These are phyloP conservation scores for Sutorius australiensis DNA, from an alignment of 768 basidiomycete species.

Conservation along the genomic window DNA sequence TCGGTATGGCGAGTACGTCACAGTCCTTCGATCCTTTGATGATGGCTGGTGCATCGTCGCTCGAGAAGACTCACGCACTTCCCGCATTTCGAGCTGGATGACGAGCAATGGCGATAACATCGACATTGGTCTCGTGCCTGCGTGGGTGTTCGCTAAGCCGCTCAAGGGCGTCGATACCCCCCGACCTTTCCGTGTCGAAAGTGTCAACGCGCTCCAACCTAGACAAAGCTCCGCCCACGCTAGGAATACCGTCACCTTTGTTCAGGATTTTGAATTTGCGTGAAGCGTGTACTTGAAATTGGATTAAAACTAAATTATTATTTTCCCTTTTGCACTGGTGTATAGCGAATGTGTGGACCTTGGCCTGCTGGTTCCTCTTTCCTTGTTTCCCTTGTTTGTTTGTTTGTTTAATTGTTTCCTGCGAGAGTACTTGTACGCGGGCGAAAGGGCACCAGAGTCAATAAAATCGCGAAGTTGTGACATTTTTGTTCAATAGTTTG, in stretches of 20 bases:
- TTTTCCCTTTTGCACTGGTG: neutral
- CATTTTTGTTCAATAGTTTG: neutral
- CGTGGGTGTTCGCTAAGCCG: constrained; percentile 71
- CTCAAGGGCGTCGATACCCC: constrained; percentile 56
- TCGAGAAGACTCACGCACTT: constrained; percentile 43
- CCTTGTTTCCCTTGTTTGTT: neutral
- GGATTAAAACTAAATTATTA: too few relatives aligned
- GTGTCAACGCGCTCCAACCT: constrained; percentile 46
- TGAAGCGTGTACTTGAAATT: neutral
- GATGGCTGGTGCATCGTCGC: constrained; percentile 81
- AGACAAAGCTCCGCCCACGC: constrained; percentile 32
- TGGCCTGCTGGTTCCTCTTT: neutral
- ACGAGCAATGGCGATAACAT: constrained; percentile 35
- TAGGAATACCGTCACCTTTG: constrained; percentile 56
- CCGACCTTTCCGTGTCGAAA: constrained; percentile 60
- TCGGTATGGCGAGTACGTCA: constrained; percentile 53
- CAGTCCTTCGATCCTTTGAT: constrained; percentile 63
- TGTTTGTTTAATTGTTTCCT: neutral
- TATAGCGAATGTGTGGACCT: neutral
- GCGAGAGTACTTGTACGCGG: too few relatives aligned
- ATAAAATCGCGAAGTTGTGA: neutral
- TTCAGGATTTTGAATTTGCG: constrained; percentile 35
- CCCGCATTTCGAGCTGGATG: constrained; percentile 23
- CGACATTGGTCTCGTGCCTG: constrained; percentile 70
- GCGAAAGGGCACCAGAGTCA: neutral